Conservation (phyloP, 1,284 basidiomycete genomes). For the Filobasidium uniguttulatum region DNA sequence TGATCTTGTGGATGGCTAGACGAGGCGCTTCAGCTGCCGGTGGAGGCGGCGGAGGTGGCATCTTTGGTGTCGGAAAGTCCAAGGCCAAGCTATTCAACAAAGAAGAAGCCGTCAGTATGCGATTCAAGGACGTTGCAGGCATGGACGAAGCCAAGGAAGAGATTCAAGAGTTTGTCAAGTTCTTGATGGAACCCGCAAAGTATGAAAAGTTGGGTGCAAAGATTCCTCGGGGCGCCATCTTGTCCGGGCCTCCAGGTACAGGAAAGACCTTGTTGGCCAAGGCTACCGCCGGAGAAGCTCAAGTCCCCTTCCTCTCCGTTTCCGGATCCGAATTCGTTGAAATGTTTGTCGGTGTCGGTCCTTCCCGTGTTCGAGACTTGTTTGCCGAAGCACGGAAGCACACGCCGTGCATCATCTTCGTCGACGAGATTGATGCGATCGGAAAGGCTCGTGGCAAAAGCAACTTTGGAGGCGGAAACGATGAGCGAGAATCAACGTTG, state of each 20-base stretch:
- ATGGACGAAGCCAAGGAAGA: constrained; percentile 99
- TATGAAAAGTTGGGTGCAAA: constrained; percentile 97
- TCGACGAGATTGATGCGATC: constrained; percentile 97
- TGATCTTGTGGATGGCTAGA: constrained; percentile 80
- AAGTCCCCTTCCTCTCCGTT: constrained; percentile 93
- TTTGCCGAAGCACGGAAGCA: constrained; percentile 96
- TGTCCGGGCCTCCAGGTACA: constrained; percentile 95
- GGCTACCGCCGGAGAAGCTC: constrained; percentile 94
- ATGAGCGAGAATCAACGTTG: constrained; percentile 93
- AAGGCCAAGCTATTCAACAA: constrained; percentile 93
- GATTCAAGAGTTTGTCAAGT: constrained; percentile 99
- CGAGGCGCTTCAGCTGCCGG: constrained; percentile 50
- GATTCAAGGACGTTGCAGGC: constrained; percentile 91
- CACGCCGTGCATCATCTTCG: constrained; percentile 95
- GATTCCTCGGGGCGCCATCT: constrained; percentile 94
- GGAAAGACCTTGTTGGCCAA: constrained; percentile 97
- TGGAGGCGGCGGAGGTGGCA: constrained; percentile 55
- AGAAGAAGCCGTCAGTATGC: constrained; percentile 84
- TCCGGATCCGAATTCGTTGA: constrained; percentile 99
- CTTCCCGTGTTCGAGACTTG: constrained; percentile 90
- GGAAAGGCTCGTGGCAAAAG: constrained; percentile 88
- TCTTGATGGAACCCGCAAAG: constrained; percentile 87
- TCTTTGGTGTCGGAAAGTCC: constrained; percentile 96
- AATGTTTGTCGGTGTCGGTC: constrained; percentile 99
- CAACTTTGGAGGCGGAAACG: constrained; percentile 82